phyloP scores from a whole-genome alignment of 371 early-diverging fungal genomes.

The Capillidium rhysosporum region DNA sequence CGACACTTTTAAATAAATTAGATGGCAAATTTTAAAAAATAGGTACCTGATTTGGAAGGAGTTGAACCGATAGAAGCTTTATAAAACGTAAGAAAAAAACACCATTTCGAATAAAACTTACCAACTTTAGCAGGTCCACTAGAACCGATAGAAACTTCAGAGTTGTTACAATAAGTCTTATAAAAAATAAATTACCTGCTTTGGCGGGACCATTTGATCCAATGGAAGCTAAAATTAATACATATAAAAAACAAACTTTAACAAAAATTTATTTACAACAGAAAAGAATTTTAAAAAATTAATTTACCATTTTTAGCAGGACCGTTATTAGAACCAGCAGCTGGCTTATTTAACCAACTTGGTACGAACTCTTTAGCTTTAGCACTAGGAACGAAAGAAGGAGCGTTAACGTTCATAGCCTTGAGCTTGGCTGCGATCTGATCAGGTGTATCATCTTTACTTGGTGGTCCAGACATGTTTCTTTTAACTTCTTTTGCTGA shows the following conservation, averaged over 20 bases:
- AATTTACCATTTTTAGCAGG: slow-evolving; percentile 3
- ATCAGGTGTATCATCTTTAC: slow-evolving; percentile 6
- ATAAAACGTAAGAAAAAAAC: not conserved
- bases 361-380: slow-evolving; percentile 20
- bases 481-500: no score
- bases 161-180: slow-evolving; percentile 10
- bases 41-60: slow-evolving; percentile 8
- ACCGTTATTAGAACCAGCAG: no score
- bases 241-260: slow-evolving; percentile 1
- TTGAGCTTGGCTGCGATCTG: slow-evolving; percentile 9
- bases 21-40: slow-evolving; percentile 3
- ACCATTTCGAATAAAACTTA: not conserved
- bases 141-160: slow-evolving; percentile 10
- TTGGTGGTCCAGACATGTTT: not conserved
- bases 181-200: slow-evolving; percentile 1
- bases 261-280: no score
- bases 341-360: slow-evolving; percentile 15
- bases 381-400: slow-evolving; percentile 24
- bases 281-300: not conserved
- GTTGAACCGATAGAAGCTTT: not conserved
- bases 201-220: slow-evolving; percentile 8
- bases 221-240: slow-evolving; percentile 3
- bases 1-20: not conserved
- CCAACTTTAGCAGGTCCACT: slow-evolving; percentile 11
- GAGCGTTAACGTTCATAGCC: slow-evolving; percentile 27